Conservation (phyloP, 163 green algal genomes). For the Scenedesmus sp. region DNA sequence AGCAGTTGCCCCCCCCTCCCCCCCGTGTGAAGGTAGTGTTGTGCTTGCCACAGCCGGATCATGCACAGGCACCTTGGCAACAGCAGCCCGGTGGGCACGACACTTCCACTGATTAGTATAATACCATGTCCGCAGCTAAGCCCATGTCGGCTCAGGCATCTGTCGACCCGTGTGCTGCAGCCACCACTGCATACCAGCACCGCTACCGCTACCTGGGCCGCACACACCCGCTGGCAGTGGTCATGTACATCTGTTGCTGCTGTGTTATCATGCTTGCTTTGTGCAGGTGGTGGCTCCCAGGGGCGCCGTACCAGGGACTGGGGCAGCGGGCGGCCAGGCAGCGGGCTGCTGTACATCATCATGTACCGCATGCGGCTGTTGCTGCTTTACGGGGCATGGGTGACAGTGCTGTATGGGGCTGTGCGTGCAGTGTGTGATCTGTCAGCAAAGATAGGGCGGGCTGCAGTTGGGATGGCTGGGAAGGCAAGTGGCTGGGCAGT, state of each 20-base stretch:
- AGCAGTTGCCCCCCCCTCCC: too few relatives aligned
- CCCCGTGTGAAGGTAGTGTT: too few relatives aligned
- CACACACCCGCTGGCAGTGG: too few relatives aligned
- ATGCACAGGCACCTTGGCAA: too few relatives aligned
- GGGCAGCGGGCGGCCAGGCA: conserved; percentile 15
- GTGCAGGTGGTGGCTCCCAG: conserved; percentile 30
- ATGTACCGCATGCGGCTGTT: conserved; percentile 50
- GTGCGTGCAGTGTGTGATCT: conserved; percentile 19
- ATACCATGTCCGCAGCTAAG: too few relatives aligned
- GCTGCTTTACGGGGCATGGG: conserved; percentile 45
- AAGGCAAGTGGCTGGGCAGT: background rate
- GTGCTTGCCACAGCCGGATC: too few relatives aligned
- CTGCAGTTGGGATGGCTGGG: background rate
- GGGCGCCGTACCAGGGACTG: conserved; percentile 24
- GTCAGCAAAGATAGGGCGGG: background rate
- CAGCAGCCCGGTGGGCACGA: too few relatives aligned
- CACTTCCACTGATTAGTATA: too few relatives aligned
- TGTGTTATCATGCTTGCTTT: background rate
- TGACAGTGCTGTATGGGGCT: conserved; percentile 47
- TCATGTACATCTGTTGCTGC: background rate
- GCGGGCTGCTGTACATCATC: conserved; percentile 25
- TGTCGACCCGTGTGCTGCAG: too few relatives aligned
- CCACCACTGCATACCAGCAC: too few relatives aligned
- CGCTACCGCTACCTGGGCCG: too few relatives aligned
- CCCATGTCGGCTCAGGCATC: too few relatives aligned